phyloP scores from a whole-genome alignment of 208 protist species.

The Crithidia expoeki region DNA sequence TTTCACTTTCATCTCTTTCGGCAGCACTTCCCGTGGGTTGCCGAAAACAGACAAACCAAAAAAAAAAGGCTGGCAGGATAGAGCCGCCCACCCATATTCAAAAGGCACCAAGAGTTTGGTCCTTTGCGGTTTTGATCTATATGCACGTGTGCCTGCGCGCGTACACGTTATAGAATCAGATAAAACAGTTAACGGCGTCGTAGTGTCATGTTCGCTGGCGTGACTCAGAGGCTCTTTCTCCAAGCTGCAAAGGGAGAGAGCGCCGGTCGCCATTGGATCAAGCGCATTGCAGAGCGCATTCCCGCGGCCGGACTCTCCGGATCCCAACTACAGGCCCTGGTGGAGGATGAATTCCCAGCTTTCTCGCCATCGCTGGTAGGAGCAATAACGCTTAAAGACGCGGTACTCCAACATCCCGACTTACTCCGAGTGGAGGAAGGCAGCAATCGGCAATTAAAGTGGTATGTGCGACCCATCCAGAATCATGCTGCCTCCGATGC shows the following conservation, averaged over 20 bases:
- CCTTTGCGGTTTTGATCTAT: no score
- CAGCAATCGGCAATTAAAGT: constrained; percentile 20
- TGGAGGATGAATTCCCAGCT: constrained; percentile 61
- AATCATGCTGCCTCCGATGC: not conserved
- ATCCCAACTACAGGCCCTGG: constrained; percentile 63
- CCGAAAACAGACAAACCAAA: no score
- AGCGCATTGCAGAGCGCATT: constrained; percentile 47
- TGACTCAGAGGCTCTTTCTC: not conserved
- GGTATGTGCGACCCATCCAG: constrained; percentile 37
- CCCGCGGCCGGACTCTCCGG: constrained; percentile 40
- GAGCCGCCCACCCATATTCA: no score
- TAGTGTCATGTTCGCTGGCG: constrained; percentile 7
- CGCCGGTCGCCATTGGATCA: constrained; percentile 23
- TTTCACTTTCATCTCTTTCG: no score
- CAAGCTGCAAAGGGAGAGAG: not conserved
- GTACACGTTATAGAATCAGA: not conserved
- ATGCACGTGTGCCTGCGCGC: not conserved
- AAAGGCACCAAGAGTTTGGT: no score
- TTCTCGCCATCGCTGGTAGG: constrained; percentile 52
- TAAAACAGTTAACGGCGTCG: not conserved
- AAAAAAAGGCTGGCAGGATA: no score
- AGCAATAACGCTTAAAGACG: constrained; percentile 57
- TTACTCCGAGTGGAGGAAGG: constrained; percentile 49
- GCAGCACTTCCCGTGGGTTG: no score
- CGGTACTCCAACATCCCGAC: constrained; percentile 44